A percentile compares a stretch with the other conserved stretches of the same genome.
Evolutionary conservation across 768 basidiomycete genomes (phyloP).

Genomic region (Hypholoma sublateritium): DNA sequence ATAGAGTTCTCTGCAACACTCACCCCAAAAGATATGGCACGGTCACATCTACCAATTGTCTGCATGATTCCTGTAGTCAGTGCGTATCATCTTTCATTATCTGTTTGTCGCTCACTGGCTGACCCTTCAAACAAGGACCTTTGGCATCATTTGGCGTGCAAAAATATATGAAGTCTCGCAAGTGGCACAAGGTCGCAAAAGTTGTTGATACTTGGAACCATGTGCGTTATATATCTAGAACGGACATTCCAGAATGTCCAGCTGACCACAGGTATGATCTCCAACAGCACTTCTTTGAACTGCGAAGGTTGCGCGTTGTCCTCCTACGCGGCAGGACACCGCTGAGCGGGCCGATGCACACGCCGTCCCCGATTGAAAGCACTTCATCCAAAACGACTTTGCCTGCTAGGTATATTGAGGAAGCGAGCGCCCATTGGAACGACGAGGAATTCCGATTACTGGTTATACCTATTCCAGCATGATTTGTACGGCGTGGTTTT

Average conservation of each 20-base stretch:
- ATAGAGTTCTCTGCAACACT: constrained; percentile 33
- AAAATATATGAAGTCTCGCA: constrained; percentile 28
- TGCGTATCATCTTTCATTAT: constrained; percentile 18
- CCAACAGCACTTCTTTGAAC: constrained; percentile 47
- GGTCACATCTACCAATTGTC: constrained; percentile 28
- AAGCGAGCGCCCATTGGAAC: neutral
- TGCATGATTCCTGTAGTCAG: constrained; percentile 28
- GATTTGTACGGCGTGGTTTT: neutral
- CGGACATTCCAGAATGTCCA: neutral
- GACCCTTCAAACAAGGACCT: constrained; percentile 7
- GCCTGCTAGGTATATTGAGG: neutral
- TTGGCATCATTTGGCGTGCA: constrained; percentile 27
- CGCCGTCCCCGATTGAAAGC: neutral
- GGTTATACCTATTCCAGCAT: neutral
- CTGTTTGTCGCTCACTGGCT: neutral
- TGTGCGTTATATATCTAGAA: constrained; percentile 26
- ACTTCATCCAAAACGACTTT: neutral
- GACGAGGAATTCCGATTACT: neutral
- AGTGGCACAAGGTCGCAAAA: constrained; percentile 36
- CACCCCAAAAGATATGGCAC: constrained; percentile 28
- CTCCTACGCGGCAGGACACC: constrained; percentile 30
- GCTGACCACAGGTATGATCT: neutral
- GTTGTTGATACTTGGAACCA: constrained; percentile 52
- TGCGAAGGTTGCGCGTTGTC: constrained; percentile 40
- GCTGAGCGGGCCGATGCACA: neutral